These are phyloP conservation scores for Penicillium sp. DNA, from an alignment of 2,329 filamentous ascomycete genomes.

Conservation along the genomic window DNA sequence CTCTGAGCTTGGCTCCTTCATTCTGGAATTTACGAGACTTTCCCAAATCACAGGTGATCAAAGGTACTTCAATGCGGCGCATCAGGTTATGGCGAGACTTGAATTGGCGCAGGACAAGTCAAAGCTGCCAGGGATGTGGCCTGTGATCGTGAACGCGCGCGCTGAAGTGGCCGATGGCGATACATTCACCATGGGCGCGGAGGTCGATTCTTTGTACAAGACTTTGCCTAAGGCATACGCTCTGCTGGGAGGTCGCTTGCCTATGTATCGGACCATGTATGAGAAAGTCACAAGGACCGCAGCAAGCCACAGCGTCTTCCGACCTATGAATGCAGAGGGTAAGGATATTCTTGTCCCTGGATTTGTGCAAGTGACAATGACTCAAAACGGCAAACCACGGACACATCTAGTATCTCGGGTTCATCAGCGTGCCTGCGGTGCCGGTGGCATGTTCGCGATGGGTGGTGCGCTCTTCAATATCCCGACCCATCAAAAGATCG, in stretches of 20 bases:
- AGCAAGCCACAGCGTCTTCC: conserved; percentile 47
- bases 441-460: conserved; percentile 56
- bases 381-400: conserved; percentile 10
- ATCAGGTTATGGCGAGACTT: conserved; percentile 36
- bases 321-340: conserved; percentile 49
- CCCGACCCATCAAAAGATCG: conserved; percentile 49
- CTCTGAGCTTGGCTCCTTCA: conserved; percentile 41
- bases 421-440: conserved; percentile 55
- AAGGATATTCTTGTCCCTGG: conserved; percentile 49
- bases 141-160: conserved; percentile 32
- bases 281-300: conserved; percentile 49
- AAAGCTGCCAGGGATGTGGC: conserved; percentile 42
- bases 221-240: conserved; percentile 56
- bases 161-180: conserved; percentile 25
- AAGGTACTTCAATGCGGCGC: conserved; percentile 40
- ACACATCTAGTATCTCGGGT: conserved; percentile 37
- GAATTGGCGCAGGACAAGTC: conserved; percentile 34
- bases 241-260: conserved; percentile 38
- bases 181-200: conserved; percentile 54
- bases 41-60: conserved; percentile 39
- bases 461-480: conserved; percentile 53
- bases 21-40: conserved; percentile 43
- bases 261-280: conserved; percentile 55
- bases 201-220: conserved; percentile 58
- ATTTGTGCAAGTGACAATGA: conserved; percentile 33